A percentile compares a stretch with the other conserved stretches of the same genome.
phyloP scores from a whole-genome alignment of 2,329 filamentous ascomycete genomes.

The Colletotrichum cordylinicola region DNA sequence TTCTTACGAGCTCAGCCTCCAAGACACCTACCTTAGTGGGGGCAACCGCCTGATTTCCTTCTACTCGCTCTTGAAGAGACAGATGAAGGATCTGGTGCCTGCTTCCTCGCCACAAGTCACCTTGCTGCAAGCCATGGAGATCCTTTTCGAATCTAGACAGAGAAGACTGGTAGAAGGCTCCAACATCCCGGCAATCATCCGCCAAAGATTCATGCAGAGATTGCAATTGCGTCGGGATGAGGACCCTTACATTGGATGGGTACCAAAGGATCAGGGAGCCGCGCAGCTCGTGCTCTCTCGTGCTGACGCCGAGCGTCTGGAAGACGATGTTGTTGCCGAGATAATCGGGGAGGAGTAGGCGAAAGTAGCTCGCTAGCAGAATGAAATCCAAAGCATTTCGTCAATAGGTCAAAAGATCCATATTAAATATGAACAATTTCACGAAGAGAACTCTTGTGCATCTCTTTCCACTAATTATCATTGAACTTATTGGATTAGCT shows the following conservation, averaged over 20 bases:
- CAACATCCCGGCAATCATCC: background rate
- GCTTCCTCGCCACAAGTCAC: background rate
- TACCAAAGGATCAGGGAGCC: background rate
- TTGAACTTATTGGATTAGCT: too few species aligned
- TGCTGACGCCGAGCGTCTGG: background rate
- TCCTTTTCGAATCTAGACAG: background rate
- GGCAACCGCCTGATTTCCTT: background rate
- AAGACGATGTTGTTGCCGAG: background rate
- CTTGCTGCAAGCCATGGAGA: background rate
- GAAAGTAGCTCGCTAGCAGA: background rate
- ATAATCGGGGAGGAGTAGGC: background rate
- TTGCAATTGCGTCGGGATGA: background rate
- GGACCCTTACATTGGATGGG: background rate
- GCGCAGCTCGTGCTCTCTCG: background rate
- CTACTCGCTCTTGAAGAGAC: background rate
- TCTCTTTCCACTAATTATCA: too few species aligned
- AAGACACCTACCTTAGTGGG: background rate
- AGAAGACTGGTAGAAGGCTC: background rate
- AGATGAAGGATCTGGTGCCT: background rate
- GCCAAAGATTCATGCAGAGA: background rate
- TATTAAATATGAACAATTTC: too few species aligned
- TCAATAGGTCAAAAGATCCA: too few species aligned
- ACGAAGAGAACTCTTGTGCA: too few species aligned
- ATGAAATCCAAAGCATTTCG: too few species aligned
- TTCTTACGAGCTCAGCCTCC: background rate